These are phyloP conservation scores for Candida mattraensis DNA, from an alignment of 805 yeast genomes.

Conservation along the genomic window DNA sequence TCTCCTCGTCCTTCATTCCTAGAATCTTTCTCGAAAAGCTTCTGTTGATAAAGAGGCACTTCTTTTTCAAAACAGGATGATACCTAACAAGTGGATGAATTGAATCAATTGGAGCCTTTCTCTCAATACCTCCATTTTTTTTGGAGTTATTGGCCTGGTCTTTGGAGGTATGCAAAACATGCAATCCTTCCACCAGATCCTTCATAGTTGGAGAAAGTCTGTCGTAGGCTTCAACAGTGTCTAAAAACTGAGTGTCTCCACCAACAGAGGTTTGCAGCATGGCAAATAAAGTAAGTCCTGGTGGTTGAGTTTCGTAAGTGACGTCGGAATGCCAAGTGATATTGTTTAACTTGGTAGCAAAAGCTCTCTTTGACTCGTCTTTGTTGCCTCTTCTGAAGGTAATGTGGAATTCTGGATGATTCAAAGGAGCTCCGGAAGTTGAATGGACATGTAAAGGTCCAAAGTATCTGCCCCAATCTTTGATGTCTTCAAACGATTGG, in stretches of 20 bases:
- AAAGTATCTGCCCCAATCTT: slow-evolving; percentile 59
- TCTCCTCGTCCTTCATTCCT: slow-evolving; percentile 73
- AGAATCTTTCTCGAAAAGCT: slow-evolving; percentile 65
- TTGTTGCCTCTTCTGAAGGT: slow-evolving; percentile 52
- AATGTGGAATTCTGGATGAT: slow-evolving; percentile 59
- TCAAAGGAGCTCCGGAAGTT: slow-evolving; percentile 66
- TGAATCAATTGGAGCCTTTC: slow-evolving; percentile 62
- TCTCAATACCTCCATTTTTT: slow-evolving; percentile 57
- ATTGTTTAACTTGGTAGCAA: slow-evolving; percentile 37
- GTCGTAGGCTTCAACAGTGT: slow-evolving; percentile 66
- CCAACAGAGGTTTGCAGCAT: slow-evolving; percentile 57
- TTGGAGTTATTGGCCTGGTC: slow-evolving; percentile 66
- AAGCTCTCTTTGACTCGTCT: slow-evolving; percentile 38
- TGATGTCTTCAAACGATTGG: slow-evolving; percentile 47
- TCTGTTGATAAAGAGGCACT: slow-evolving; percentile 55
- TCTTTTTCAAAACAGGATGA: slow-evolving; percentile 70
- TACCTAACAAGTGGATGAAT: slow-evolving; percentile 71
- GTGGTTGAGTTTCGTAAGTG: slow-evolving; percentile 71
- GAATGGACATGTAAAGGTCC: slow-evolving; percentile 76
- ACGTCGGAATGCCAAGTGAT: slow-evolving; percentile 72
- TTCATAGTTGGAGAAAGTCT: slow-evolving; percentile 67
- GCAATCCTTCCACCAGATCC: slow-evolving; percentile 56
- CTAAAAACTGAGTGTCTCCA: slow-evolving; percentile 82
- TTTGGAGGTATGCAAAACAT: slow-evolving; percentile 67
- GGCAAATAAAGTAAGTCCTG: slow-evolving; percentile 66